phyloP scores from a whole-genome alignment of 306 rosid genomes.

The Vigna trinervia region DNA sequence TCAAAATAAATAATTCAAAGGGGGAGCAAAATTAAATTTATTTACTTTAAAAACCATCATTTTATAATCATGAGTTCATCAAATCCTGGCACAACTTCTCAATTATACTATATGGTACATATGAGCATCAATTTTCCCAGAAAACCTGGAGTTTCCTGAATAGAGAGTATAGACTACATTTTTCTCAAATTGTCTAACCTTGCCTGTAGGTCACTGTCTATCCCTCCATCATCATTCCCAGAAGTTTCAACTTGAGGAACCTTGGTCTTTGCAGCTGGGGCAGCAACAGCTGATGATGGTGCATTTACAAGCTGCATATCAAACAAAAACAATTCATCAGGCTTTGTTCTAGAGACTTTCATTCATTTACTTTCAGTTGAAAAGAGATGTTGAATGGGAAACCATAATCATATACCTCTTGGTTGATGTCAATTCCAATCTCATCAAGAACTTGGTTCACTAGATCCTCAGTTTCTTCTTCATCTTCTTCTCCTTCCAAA shows the following conservation, averaged over 20 bases:
- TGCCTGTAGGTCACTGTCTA: slow-evolving; percentile 93
- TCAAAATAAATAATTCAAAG: background rate
- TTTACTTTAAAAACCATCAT: slow-evolving; percentile 29
- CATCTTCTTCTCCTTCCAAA: slow-evolving; percentile 97
- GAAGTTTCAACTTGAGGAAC: slow-evolving; percentile 83
- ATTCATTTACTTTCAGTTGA: slow-evolving; percentile 27
- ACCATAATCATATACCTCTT: slow-evolving; percentile 74
- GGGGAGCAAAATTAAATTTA: background rate
- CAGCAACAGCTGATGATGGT: slow-evolving; percentile 83
- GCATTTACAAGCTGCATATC: slow-evolving; percentile 82
- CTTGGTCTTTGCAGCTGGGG: slow-evolving; percentile 74
- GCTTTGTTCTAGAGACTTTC: slow-evolving; percentile 9
- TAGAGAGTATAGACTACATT: slow-evolving; percentile 62
- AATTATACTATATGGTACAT: slow-evolving; percentile 49
- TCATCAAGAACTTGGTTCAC: slow-evolving; percentile 98
- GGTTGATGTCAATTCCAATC: slow-evolving; percentile 88
- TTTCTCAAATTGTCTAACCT: slow-evolving; percentile 86
- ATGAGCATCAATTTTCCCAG: slow-evolving; percentile 43
- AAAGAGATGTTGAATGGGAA: slow-evolving; percentile 27
- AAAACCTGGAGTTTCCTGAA: slow-evolving; percentile 23
- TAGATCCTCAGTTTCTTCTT: slow-evolving; percentile 94
- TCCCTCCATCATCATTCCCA: slow-evolving; percentile 71
- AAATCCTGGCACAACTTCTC: slow-evolving; percentile 43
- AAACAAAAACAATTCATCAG: slow-evolving; percentile 38
- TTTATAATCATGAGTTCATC: slow-evolving; percentile 49